Evolutionary conservation across 2,329 filamentous ascomycete genomes (phyloP), one percentile per base, ranked within the genome.

Genomic region (Cladophialophora exuberans): DNA sequence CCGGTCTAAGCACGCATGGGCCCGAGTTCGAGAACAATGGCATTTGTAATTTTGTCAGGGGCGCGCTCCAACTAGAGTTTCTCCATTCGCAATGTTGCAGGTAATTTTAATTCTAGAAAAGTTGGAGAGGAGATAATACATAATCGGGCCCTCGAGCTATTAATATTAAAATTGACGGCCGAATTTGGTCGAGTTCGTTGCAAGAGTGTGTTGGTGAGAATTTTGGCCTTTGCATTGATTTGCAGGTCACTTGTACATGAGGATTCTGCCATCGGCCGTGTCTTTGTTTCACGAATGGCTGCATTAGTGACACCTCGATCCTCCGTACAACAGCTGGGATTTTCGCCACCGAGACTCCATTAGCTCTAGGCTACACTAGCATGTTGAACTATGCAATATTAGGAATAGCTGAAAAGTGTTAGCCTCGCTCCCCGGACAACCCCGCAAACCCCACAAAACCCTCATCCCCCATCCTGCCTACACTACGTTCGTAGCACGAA

Each of bases 401-500:
- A 36, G 33, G 13, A n/a, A 36, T 36, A 36, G 33, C 9, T 15
- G 3, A n/a, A 36, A 36, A 7, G 33, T 36, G 33, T 36, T 6
- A 18, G 33, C 13, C 33, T 11, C 13, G 33, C 13, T 36, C 33
- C 33, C 33, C 33, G 13, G 33, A 36, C 33, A 36, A 36, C 33
- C 13, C 33, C 33, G 33, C 33, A 39, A 39, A 39, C 35, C 35
- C 35, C 35, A 13, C 35, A 39, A 39, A 39, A 39, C 15, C 35
- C 35, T 18, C 33, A 9, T n/a, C 33, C 33, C 9, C 7, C 33
- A 38, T n/a, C 33, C 35, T 20, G 33, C n/a, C 33, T 7, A 36
- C 33, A 36, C 33, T 36, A 36, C 33, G 33, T 36, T 36, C 33
- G 33, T 36, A 36, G n/a, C n/a, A n/a, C n/a, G n/a, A n/a, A n/a